These are phyloP conservation scores for Dipteronia dyeriana DNA, from an alignment of 345 rosid species.

Conservation along the genomic window DNA sequence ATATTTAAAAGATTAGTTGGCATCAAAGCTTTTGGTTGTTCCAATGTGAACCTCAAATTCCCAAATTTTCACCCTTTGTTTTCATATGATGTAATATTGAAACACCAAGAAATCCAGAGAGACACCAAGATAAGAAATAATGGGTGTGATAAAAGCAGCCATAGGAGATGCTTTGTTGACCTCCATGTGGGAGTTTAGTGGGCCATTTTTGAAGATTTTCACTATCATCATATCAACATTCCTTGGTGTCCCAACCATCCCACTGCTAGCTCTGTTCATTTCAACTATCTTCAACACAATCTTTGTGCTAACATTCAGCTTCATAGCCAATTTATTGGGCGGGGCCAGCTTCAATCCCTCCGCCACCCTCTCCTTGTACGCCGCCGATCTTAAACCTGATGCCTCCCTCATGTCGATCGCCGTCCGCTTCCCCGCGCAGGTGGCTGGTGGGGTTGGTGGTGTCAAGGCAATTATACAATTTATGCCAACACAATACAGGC, in stretches of 20 bases:
- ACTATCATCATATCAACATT: slow-evolving; percentile 27
- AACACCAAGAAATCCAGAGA: not conserved
- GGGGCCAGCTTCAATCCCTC: slow-evolving; percentile 66
- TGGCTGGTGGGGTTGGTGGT: slow-evolving; percentile 30
- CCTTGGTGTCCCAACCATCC: slow-evolving; percentile 25
- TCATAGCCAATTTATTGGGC: slow-evolving; percentile 38
- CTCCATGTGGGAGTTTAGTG: slow-evolving; percentile 44
- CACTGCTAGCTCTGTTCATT: slow-evolving; percentile 28
- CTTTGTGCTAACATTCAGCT: slow-evolving; percentile 31
- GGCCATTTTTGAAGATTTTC: slow-evolving; percentile 33
- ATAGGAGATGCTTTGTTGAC: slow-evolving; percentile 46
- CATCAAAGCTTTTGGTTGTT: not conserved
- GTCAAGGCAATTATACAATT: slow-evolving; percentile 30
- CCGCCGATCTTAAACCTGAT: slow-evolving; percentile 41
- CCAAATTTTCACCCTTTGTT: not conserved
- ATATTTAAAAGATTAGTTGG: no score
- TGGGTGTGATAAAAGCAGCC: slow-evolving; percentile 43
- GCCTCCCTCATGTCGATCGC: slow-evolving; percentile 38
- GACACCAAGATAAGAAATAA: not conserved
- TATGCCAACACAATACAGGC: slow-evolving; percentile 48
- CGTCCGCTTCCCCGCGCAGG: slow-evolving; percentile 40
- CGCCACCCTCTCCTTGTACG: slow-evolving; percentile 41
- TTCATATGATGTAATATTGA: not conserved
- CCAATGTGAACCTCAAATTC: not conserved
- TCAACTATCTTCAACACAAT: slow-evolving; percentile 27